Conservation (phyloP, 495 filamentous ascomycete genomes). For the Tuber calosporum region DNA sequence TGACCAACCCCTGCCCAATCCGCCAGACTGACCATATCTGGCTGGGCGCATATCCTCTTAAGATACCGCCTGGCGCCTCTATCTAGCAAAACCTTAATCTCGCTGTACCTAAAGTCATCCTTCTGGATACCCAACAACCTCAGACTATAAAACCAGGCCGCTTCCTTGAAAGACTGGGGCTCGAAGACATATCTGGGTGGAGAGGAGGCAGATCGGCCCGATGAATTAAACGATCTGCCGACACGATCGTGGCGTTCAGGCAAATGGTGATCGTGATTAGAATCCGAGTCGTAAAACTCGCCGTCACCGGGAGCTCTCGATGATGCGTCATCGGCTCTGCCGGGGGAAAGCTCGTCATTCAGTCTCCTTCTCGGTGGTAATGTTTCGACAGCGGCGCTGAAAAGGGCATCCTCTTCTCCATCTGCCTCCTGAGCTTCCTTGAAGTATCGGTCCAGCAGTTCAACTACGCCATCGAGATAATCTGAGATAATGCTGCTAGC, state of each 20-base stretch:
- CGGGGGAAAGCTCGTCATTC: slow-evolving; percentile 26
- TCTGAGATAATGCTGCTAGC: slow-evolving; percentile 36
- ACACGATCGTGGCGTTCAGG: slow-evolving; percentile 25
- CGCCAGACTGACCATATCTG: slow-evolving; percentile 34
- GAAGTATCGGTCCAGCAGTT: slow-evolving; percentile 29
- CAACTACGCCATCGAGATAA: slow-evolving; percentile 33
- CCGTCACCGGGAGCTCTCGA: neutral
- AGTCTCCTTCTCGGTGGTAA: slow-evolving; percentile 29
- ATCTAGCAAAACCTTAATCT: slow-evolving; percentile 32
- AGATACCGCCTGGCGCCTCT: slow-evolving; percentile 34
- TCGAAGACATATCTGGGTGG: slow-evolving; percentile 30
- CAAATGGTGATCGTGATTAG: neutral
- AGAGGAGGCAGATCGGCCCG: slow-evolving; percentile 29
- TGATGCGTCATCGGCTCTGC: slow-evolving; percentile 11
- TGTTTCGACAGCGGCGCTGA: slow-evolving; percentile 24
- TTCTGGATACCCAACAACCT: slow-evolving; percentile 33
- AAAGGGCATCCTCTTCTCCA: slow-evolving; percentile 28
- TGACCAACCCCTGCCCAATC: slow-evolving; percentile 32
- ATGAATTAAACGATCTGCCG: slow-evolving; percentile 31
- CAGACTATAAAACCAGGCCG: slow-evolving; percentile 35
- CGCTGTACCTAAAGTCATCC: slow-evolving; percentile 33
- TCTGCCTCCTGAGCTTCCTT: slow-evolving; percentile 35
- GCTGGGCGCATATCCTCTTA: slow-evolving; percentile 33
- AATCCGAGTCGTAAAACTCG: slow-evolving; percentile 27
- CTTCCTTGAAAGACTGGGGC: slow-evolving; percentile 32